Percentiles rank a stretch among this genome's conserved stretches.
phyloP scores from a whole-genome alignment of 257 asterid genomes.

The Solanum tarijense region DNA sequence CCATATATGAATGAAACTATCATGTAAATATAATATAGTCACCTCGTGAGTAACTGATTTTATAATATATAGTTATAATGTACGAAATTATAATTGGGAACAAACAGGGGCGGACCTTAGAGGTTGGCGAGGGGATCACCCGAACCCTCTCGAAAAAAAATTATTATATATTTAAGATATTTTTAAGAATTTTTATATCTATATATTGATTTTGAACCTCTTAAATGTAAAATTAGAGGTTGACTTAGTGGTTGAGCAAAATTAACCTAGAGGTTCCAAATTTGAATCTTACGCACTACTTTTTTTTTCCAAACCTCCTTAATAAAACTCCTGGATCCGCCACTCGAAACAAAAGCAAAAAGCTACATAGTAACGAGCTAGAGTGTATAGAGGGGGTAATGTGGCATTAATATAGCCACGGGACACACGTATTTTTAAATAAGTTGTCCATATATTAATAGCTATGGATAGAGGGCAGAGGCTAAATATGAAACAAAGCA shows the following conservation, averaged over 20 bases:
- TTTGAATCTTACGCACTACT: too few species aligned
- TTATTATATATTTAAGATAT: too few species aligned
- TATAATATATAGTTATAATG: too few species aligned
- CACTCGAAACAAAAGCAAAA: background rate
- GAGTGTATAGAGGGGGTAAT: background rate
- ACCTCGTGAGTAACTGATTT: background rate
- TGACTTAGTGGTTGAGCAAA: too few species aligned
- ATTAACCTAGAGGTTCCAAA: too few species aligned
- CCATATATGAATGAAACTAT: background rate
- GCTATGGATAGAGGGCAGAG: background rate
- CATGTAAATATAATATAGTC: background rate
- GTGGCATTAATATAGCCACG: background rate
- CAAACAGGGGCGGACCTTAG: background rate
- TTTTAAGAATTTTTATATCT: rapidly evolving
- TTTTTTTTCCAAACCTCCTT: too few species aligned
- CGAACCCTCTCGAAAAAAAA: too few species aligned
- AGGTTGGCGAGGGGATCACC: too few species aligned
- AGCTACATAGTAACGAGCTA: background rate
- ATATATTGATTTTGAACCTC: too few species aligned
- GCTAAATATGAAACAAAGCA: background rate
- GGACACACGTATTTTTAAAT: background rate
- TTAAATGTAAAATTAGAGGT: too few species aligned
- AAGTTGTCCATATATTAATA: background rate
- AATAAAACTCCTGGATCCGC: too few species aligned
- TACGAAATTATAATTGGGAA: background rate